phyloP scores from a whole-genome alignment of 176 grass and related monocot species.

The Zea mays region Zm-B73-REFERENCE-NAM-5.0 NC_050096.1:202633001-202633500 shows the following conservation, averaged over 20 bases:
- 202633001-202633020: slow-evolving; percentile 30
- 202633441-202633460: neutral
- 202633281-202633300: neutral
- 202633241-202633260: slow-evolving; percentile 8
- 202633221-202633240: neutral
- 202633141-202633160: neutral
- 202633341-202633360: slow-evolving; percentile 39
- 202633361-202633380: neutral
- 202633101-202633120: slow-evolving; percentile 32
- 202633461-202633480: neutral
- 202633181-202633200: neutral
- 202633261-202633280: slow-evolving; percentile 14
- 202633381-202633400: neutral
- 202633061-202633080: slow-evolving; percentile 43
- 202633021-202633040: slow-evolving; percentile 13
- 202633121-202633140: slow-evolving; percentile 7
- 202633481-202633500: slow-evolving; percentile 56
- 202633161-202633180: neutral
- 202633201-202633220: slow-evolving; percentile 25
- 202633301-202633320: slow-evolving; percentile 3
- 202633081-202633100: slow-evolving; percentile 41
- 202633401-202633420: neutral
- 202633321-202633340: neutral
- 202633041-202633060: slow-evolving; percentile 31
- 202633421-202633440: no score